phyloP scores from a whole-genome alignment of 1,284 basidiomycete species.

The Microbotryum violaceum region DNA sequence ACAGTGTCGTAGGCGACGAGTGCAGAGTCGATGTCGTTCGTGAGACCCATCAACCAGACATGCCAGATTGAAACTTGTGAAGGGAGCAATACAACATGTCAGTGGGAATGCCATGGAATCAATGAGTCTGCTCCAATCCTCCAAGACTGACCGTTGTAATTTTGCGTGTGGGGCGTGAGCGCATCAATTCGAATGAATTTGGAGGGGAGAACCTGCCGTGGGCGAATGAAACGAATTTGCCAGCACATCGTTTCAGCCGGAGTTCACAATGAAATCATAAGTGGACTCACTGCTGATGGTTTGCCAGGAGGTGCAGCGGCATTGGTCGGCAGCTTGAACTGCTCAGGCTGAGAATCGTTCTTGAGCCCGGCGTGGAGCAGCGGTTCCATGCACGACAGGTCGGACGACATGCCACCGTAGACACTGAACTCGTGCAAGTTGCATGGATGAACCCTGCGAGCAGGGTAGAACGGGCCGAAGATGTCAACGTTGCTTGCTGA shows the following conservation, averaged over 20 bases:
- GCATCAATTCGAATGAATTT: slow-evolving; percentile 40
- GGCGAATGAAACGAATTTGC: background rate
- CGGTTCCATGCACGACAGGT: slow-evolving; percentile 31
- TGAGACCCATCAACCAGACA: slow-evolving; percentile 25
- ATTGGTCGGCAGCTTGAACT: slow-evolving; percentile 29
- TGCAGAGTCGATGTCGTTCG: background rate
- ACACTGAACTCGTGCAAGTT: slow-evolving; percentile 40
- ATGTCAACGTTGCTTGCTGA: background rate
- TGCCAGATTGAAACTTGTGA: slow-evolving; percentile 6
- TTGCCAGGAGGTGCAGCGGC: too few species aligned
- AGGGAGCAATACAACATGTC: too few species aligned
- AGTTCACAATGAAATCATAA: background rate
- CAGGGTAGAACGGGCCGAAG: background rate
- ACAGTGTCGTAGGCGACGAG: slow-evolving; percentile 1
- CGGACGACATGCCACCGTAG: slow-evolving; percentile 36
- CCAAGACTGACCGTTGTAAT: slow-evolving; percentile 34
- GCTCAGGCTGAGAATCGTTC: slow-evolving; percentile 38
- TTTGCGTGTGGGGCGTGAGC: slow-evolving; percentile 37
- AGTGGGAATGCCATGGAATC: too few species aligned
- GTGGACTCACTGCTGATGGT: background rate
- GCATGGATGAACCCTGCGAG: slow-evolving; percentile 36
- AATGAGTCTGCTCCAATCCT: too few species aligned
- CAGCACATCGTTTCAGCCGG: background rate
- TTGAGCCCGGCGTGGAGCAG: slow-evolving; percentile 37
- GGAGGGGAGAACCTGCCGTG: slow-evolving; percentile 20